phyloP scores from a whole-genome alignment of 305 asterid genomes.

The Andrographis paniculata region DNA sequence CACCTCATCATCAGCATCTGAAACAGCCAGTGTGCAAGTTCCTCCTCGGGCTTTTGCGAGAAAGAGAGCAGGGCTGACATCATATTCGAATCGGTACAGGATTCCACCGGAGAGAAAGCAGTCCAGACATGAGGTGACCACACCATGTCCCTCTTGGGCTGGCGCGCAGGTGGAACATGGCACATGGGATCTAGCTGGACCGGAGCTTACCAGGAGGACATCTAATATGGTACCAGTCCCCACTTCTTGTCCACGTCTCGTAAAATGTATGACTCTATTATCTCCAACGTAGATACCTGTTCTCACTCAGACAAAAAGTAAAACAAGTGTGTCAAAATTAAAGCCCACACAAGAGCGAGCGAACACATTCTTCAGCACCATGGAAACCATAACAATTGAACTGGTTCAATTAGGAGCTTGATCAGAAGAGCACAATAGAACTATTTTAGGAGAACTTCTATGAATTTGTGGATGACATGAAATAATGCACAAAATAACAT shows the following conservation, averaged over 20 bases:
- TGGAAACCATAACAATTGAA: no score
- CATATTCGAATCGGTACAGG: slow-evolving; percentile 70
- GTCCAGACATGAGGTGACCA: slow-evolving; percentile 57
- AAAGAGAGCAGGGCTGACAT: slow-evolving; percentile 61
- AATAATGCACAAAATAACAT: no score
- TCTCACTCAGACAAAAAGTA: slow-evolving; percentile 9
- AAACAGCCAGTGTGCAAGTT: slow-evolving; percentile 71
- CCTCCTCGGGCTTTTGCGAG: slow-evolving; percentile 91
- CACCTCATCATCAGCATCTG: slow-evolving; percentile 47
- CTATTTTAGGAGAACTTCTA: slow-evolving; percentile 4
- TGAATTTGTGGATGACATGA: no score
- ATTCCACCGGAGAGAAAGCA: slow-evolving; percentile 88
- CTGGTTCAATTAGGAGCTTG: no score
- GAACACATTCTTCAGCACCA: no score
- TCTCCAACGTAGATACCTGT: slow-evolving; percentile 78
- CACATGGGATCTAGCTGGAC: slow-evolving; percentile 36
- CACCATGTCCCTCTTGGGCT: slow-evolving; percentile 53
- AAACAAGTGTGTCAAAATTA: no score
- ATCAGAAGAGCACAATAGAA: background rate
- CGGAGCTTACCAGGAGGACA: slow-evolving; percentile 66
- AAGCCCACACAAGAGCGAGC: no score
- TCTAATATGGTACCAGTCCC: slow-evolving; percentile 80
- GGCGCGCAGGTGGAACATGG: slow-evolving; percentile 64
- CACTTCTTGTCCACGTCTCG: slow-evolving; percentile 87
- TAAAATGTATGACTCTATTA: slow-evolving; percentile 69